A percentile compares a stretch with the other conserved stretches of the same genome.
Conservation (phyloP, 2,329 filamentous ascomycete species). For the Alternaria ethzedia region DNA sequence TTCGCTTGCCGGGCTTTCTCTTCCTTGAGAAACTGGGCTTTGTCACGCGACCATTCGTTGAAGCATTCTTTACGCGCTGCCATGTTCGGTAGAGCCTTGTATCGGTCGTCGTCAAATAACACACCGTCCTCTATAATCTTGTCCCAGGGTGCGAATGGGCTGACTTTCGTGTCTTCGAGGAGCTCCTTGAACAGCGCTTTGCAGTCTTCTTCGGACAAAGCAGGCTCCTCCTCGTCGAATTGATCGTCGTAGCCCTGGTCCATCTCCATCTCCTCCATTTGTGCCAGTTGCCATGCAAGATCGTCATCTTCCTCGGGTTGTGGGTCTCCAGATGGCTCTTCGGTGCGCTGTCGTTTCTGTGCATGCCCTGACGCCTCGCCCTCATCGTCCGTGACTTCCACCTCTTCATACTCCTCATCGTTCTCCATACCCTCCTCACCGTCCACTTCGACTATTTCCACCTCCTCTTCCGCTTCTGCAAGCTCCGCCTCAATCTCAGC, state of each 20-base stretch:
- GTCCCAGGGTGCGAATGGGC: constrained; percentile 91
- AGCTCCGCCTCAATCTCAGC: constrained; percentile 44
- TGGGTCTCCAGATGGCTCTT: constrained; percentile 51
- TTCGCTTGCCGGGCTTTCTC: constrained; percentile 77
- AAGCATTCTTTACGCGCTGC: constrained; percentile 81
- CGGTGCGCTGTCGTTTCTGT: constrained; percentile 58
- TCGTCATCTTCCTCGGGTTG: constrained; percentile 87
- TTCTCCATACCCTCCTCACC: constrained; percentile 56
- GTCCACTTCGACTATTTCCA: constrained; percentile 42
- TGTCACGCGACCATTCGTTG: constrained; percentile 81
- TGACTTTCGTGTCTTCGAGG: constrained; percentile 80
- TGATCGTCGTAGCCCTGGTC: constrained; percentile 76
- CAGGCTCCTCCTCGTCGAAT: constrained; percentile 71
- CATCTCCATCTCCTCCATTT: constrained; percentile 83
- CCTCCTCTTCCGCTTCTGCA: constrained; percentile 37
- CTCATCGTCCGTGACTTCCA: constrained; percentile 71
- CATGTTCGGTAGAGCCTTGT: constrained; percentile 82
- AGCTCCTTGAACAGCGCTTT: constrained; percentile 82
- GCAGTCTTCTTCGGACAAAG: constrained; percentile 77
- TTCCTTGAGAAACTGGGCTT: constrained; percentile 74
- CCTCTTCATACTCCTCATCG: constrained; percentile 77
- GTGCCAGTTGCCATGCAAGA: constrained; percentile 87
- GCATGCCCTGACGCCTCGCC: constrained; percentile 53
- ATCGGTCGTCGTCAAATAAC: constrained; percentile 84
- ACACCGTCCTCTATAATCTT: constrained; percentile 82